Conservation (phyloP, 208 protist genomes). For the Leishmania martiniquensis region DNA sequence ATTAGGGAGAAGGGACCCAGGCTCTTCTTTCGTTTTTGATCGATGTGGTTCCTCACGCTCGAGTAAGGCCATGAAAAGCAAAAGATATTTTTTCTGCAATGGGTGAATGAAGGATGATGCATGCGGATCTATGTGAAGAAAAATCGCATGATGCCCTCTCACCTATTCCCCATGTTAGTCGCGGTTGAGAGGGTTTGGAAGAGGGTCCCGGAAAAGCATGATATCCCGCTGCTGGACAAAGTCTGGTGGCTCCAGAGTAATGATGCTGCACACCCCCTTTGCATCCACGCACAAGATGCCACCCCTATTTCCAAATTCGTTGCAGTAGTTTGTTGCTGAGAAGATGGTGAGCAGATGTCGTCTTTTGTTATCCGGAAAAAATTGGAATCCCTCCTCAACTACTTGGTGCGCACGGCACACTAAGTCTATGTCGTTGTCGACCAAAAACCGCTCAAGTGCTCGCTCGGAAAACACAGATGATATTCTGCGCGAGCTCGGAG, state of each 20-base stretch:
- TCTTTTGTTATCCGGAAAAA: constrained; percentile 97
- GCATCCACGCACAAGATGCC: constrained; percentile 98
- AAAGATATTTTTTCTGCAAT: too few relatives aligned
- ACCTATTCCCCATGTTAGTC: constrained; percentile 12
- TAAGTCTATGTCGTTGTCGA: constrained; percentile 98
- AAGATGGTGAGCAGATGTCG: constrained; percentile 99
- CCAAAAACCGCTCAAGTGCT: constrained; percentile 96
- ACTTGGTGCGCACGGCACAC: constrained; percentile 99
- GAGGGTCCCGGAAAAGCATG: constrained; percentile 50
- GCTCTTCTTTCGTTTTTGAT: background rate
- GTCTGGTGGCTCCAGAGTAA: constrained; percentile 90
- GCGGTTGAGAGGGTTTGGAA: constrained; percentile 27
- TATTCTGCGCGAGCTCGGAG: constrained; percentile 98
- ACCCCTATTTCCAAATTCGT: constrained; percentile 99
- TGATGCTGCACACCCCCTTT: constrained; percentile 94
- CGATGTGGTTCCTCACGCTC: too few relatives aligned
- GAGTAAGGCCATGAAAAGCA: background rate
- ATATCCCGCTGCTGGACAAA: constrained; percentile 81
- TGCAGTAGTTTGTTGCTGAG: constrained; percentile 99
- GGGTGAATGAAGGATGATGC: background rate
- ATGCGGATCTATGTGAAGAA: background rate
- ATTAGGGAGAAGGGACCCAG: background rate
- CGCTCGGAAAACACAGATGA: constrained; percentile 98
- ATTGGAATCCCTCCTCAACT: constrained; percentile 99
- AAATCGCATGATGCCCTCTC: background rate